Percentiles rank a stretch among this genome's conserved stretches.
Evolutionary conservation across 139 green algal species (phyloP).

Genomic region (Volvox reticuliferus): DNA sequence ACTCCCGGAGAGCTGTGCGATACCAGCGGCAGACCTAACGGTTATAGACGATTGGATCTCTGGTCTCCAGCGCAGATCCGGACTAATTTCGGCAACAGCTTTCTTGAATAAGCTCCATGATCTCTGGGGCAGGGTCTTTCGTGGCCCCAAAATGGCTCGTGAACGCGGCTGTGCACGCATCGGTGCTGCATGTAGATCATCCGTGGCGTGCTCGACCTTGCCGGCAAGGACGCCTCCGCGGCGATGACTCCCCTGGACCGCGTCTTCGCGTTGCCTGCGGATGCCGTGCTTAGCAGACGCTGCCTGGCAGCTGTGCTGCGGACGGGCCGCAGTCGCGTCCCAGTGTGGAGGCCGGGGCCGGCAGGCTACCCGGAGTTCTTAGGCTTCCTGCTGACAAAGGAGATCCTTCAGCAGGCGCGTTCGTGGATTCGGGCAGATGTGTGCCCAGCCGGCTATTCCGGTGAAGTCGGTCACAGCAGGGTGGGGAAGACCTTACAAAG

Average conservation of each 20-base stretch:
- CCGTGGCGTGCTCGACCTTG: constrained; percentile 87
- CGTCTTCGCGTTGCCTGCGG: constrained; percentile 86
- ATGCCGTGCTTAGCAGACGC: constrained; percentile 52
- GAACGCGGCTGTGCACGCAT: not conserved
- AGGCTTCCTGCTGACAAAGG: constrained; percentile 88
- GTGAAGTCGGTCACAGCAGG: too few relatives aligned
- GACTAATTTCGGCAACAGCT: too few relatives aligned
- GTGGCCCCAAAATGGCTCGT: too few relatives aligned
- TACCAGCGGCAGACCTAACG: too few relatives aligned
- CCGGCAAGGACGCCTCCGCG: constrained; percentile 75
- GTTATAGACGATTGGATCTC: too few relatives aligned
- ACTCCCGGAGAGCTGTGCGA: too few relatives aligned
- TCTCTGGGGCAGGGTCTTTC: too few relatives aligned
- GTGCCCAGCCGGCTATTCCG: too few relatives aligned
- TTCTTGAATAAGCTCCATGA: too few relatives aligned
- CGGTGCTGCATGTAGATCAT: constrained; percentile 48
- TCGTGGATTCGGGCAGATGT: too few relatives aligned
- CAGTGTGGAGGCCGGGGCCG: constrained; percentile 71
- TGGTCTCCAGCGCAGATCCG: too few relatives aligned
- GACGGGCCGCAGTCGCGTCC: constrained; percentile 81
- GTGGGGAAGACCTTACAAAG: too few relatives aligned
- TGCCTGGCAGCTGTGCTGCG: constrained; percentile 70
- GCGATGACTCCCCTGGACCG: constrained; percentile 90
- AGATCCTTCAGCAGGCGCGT: constrained; percentile 71
- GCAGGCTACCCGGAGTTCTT: constrained; percentile 51